Base-by-base conservation (phyloP, 1,284 basidiomycete species). In the Butyriboletus appendiculatus region DNA sequence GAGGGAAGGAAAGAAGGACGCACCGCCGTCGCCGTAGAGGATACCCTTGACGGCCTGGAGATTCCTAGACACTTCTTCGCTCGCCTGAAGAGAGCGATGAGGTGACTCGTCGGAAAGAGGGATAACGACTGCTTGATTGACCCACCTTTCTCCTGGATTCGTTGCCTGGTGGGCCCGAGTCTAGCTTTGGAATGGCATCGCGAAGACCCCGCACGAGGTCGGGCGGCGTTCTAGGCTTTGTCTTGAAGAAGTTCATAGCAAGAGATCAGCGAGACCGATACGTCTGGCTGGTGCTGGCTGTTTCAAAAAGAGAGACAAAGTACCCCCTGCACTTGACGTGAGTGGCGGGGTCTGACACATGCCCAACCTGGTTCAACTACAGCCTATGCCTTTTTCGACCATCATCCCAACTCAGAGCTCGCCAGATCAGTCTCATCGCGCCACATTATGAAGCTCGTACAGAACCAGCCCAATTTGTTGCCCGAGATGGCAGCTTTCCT, bases 201-300 rank as follows among this genome's bases (percentile, higher is more conserved):
- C 86, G 82, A 48, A 96, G 77, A 35, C 85, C 81, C 47, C 86
- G 81, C 33, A 96, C 90, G 53, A 93, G 83, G 70, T 96, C 94
- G 43, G 89, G 84, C 12, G 94, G 94, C 34, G 90, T 88, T 64
- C 91, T 80, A 41, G 84, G 85, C 72, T 93, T 95, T 24, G 91
- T 86, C 76, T 92, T 94, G 85, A 96, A 96, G 78, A 96, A 96
- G 75, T 96, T 96, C 94, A 96, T 95, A 15, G 32, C 10, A 28
- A 32, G 28, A 18, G 40, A 48, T 24, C 18, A 50, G 38, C 38
- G 37, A 35, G 48, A 44, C 51, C 37, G 20, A 41, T 20, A 3
- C 6, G 40, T 26, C 32, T 30, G 15, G 33, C 42, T 44, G n/a
- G 22, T 24, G 35, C 15, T 12, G 24, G 33, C n/a, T 32, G 52